phyloP scores from a whole-genome alignment of 306 rosid genomes.

The Dalbergia cochinchinensis region DNA sequence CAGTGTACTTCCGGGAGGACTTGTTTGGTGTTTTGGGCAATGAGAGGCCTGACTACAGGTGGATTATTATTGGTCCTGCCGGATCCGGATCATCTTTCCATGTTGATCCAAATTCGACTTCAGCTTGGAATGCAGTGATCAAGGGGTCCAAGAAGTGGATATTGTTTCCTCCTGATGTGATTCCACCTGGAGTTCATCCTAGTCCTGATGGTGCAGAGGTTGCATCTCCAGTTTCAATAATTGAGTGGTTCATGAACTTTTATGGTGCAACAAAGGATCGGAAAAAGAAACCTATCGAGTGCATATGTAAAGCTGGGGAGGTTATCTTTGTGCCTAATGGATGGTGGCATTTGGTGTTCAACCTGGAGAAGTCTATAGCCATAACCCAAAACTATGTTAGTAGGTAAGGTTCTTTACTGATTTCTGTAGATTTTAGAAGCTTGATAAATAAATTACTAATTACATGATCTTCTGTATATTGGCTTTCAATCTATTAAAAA shows the following conservation, averaged over 20 bases:
- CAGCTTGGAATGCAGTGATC: conserved; percentile 97
- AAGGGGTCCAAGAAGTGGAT: conserved; percentile 97
- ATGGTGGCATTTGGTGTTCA: conserved; percentile 99
- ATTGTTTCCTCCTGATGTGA: conserved; percentile 87
- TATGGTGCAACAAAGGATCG: conserved; percentile 76
- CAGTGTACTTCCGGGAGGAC: conserved; percentile 80
- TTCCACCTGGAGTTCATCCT: conserved; percentile 94
- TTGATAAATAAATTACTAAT: background rate
- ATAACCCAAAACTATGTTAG: conserved; percentile 95
- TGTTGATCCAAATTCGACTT: conserved; percentile 94
- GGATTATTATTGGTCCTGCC: conserved; percentile 90
- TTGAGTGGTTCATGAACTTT: conserved; percentile 99
- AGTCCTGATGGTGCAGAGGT: conserved; percentile 97
- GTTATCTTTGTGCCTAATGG: conserved; percentile 92
- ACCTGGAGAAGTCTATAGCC: conserved; percentile 92
- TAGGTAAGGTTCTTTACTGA: conserved; percentile 60
- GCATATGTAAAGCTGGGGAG: conserved; percentile 92
- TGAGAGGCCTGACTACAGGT: conserved; percentile 86
- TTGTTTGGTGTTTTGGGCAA: conserved; percentile 79
- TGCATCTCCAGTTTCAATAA: conserved; percentile 92
- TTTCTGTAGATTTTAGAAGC: conserved; percentile 19
- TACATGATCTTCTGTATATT: background rate
- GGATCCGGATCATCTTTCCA: conserved; percentile 96
- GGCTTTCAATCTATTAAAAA: conserved; percentile 7
- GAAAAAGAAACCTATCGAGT: conserved; percentile 86